Conservation (phyloP, 208 protist genomes). For the Lotmaria passim region DNA sequence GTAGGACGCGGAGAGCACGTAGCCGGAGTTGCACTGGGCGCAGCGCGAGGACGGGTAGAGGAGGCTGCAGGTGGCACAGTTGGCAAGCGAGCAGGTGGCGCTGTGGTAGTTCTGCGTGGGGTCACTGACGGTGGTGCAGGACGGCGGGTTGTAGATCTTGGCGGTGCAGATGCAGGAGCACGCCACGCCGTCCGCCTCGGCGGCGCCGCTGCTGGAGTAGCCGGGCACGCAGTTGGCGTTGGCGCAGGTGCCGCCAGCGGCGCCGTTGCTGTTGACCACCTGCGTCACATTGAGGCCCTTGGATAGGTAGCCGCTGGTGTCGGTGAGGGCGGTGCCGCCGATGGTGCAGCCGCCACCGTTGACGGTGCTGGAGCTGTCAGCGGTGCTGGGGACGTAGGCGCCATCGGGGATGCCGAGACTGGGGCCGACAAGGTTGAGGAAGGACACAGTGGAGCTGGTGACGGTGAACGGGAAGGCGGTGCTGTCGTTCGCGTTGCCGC, state of each 20-base stretch:
- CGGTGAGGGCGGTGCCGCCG: background rate
- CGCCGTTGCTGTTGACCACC: conserved; percentile 11
- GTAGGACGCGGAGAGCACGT: too few species aligned
- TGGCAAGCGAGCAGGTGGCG: too few species aligned
- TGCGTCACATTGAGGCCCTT: background rate
- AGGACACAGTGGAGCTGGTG: background rate
- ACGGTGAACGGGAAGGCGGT: background rate
- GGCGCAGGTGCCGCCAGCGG: conserved; percentile 3
- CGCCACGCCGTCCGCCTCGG: background rate
- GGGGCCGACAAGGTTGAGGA: background rate
- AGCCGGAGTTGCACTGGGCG: too few species aligned
- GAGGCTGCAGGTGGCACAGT: too few species aligned
- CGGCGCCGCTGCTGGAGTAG: background rate
- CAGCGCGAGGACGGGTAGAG: too few species aligned
- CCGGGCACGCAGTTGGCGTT: conserved; percentile 22
- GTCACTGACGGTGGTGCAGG: too few species aligned
- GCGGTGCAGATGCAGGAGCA: conserved; percentile 23
- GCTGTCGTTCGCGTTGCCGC: too few species aligned
- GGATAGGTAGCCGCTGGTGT: background rate
- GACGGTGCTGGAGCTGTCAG: too few species aligned
- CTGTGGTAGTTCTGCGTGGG: too few species aligned
- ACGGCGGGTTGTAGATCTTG: background rate
- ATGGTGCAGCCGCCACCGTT: conserved; percentile 3
- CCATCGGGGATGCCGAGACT: background rate
- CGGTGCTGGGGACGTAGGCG: background rate